Conservation (phyloP, 2,329 filamentous ascomycete species). For the Apiospora phragmitis region DNA sequence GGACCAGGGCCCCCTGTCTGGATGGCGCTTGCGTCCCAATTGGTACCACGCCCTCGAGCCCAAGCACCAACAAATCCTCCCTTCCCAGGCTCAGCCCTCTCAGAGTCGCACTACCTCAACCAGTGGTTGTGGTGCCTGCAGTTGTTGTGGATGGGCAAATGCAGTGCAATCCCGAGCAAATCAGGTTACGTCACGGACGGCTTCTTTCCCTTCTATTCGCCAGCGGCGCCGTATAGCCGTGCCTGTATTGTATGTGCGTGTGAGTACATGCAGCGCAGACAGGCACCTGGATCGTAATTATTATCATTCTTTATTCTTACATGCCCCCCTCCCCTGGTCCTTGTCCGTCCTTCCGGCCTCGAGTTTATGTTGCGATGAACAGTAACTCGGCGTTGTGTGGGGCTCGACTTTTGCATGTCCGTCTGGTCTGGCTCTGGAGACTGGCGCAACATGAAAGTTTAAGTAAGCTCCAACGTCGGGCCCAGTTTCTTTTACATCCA, state of each 20-base stretch:
- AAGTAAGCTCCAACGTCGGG: constrained; percentile 10
- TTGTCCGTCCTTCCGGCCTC: not conserved
- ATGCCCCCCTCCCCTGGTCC: not conserved
- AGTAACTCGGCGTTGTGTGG: not conserved
- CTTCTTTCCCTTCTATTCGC: not conserved
- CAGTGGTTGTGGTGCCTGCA: not conserved
- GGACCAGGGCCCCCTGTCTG: not conserved
- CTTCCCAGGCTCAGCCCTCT: not conserved
- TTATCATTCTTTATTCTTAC: not conserved
- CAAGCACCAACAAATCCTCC: constrained; percentile 6
- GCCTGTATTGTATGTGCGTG: not conserved
- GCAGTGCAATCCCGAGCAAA: not conserved
- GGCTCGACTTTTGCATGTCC: not conserved
- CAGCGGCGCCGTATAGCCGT: constrained; percentile 4
- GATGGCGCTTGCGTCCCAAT: not conserved
- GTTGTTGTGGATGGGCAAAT: not conserved
- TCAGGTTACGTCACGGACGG: constrained; percentile 1
- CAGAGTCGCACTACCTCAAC: not conserved
- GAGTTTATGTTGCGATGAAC: not conserved
- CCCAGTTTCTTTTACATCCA: constrained; percentile 6
- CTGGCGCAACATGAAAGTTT: not conserved
- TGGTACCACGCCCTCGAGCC: not conserved
- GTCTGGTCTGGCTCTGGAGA: not conserved
- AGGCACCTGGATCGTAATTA: not conserved
- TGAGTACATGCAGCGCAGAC: not conserved